Conservation (phyloP, 140 eudicot species). For the Cichorium intybus region DNA sequence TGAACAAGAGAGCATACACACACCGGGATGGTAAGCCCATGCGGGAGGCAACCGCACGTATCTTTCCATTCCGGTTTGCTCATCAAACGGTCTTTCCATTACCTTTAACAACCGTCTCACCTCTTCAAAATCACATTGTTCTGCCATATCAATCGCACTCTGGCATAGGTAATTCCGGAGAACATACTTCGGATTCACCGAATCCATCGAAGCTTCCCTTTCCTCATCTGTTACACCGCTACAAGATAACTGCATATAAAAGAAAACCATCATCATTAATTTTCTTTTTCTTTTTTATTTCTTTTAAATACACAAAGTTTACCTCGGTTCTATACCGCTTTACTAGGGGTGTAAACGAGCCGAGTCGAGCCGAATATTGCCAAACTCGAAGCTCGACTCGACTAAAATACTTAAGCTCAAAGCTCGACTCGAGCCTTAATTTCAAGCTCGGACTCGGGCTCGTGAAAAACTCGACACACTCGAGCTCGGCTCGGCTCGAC, state of each 20-base stretch:
- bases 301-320: too few relatives aligned
- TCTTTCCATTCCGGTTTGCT: conserved; percentile 89
- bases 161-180: conserved; percentile 85
- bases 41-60: conserved; percentile 93
- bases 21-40: conserved; percentile 97
- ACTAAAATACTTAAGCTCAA: too few relatives aligned
- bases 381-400: too few relatives aligned
- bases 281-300: too few relatives aligned
- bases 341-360: too few relatives aligned
- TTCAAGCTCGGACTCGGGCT: too few relatives aligned
- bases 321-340: conserved; percentile 21
- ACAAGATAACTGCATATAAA: conserved; percentile 43
- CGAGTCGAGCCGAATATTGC: too few relatives aligned
- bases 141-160: conserved; percentile 90
- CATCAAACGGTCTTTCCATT: conserved; percentile 77
- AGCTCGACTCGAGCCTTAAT: too few relatives aligned
- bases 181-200: conserved; percentile 78
- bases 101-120: conserved; percentile 70
- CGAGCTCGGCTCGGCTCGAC: too few relatives aligned
- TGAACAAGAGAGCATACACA: conserved; percentile 96
- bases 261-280: not conserved
- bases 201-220: conserved; percentile 75
- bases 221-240: conserved; percentile 64
- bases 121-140: conserved; percentile 75
- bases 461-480: too few relatives aligned